Evolutionary conservation across 1,284 basidiomycete genomes (phyloP).

Genomic region (Puccinia horiana): DNA sequence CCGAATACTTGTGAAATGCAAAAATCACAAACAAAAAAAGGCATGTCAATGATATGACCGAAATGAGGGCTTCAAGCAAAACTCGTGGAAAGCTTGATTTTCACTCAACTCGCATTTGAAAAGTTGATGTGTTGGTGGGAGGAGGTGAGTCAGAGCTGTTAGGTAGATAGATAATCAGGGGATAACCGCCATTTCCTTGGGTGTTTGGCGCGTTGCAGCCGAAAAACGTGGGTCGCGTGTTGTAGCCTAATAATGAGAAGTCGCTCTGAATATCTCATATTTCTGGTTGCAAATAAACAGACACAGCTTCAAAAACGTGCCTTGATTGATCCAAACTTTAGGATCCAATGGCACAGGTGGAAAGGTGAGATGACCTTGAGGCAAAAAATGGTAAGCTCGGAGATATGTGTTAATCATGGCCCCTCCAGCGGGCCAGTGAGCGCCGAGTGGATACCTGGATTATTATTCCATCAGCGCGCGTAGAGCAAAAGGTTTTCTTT

Average conservation of each 20-base stretch:
- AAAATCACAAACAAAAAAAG: neutral
- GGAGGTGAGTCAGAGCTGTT: constrained; percentile 17
- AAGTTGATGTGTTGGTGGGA: constrained; percentile 34
- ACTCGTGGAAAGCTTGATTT: neutral
- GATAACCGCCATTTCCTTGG: constrained; percentile 37
- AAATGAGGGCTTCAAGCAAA: neutral
- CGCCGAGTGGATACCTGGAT: constrained; percentile 50
- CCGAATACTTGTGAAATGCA: neutral
- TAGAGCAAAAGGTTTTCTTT: neutral
- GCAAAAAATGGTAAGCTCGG: constrained; percentile 6
- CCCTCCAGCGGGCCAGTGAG: constrained; percentile 69
- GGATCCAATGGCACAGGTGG: constrained; percentile 36
- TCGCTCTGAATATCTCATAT: neutral
- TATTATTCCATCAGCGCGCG: no score
- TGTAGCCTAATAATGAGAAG: constrained; percentile 63
- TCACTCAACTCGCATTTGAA: constrained; percentile 41
- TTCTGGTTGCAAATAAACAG: neutral
- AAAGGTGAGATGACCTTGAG: constrained; percentile 7
- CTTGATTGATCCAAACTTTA: constrained; percentile 29
- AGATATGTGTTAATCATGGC: constrained; percentile 59
- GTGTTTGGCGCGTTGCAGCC: constrained; percentile 63
- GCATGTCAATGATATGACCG: neutral
- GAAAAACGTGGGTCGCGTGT: constrained; percentile 73
- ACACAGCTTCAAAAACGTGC: neutral
- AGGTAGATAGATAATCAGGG: constrained; percentile 40